Evolutionary conservation across 2,329 filamentous ascomycete genomes (phyloP).

Genomic region (Lachnellula occidentalis): DNA sequence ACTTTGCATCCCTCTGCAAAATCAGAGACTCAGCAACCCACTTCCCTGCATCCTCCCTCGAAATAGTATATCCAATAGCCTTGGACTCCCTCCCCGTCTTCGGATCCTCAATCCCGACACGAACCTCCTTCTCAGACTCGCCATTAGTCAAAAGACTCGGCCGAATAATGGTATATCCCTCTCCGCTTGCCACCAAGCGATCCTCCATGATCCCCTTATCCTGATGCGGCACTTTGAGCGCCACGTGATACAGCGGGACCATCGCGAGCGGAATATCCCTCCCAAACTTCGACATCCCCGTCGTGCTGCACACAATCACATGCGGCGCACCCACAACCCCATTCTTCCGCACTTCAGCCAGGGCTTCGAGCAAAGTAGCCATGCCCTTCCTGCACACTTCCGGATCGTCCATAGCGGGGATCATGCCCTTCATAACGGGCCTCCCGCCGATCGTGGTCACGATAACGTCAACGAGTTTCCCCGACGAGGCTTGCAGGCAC

Average conservation of each 20-base stretch:
- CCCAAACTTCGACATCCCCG: constrained; percentile 35
- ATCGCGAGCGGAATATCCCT: constrained; percentile 39
- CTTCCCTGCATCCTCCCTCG: constrained; percentile 29
- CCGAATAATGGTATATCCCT: constrained; percentile 15
- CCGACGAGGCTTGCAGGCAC: not conserved
- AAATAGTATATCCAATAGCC: constrained; percentile 30
- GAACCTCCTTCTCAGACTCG: constrained; percentile 7
- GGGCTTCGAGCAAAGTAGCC: not conserved
- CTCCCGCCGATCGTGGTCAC: not conserved
- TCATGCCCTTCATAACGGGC: not conserved
- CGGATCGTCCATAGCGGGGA: not conserved
- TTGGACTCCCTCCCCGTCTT: constrained; percentile 9
- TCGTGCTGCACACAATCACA: constrained; percentile 36
- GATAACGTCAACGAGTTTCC: not conserved
- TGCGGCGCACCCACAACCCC: not conserved
- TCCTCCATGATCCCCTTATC: constrained; percentile 45
- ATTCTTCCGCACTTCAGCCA: not conserved
- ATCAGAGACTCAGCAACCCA: constrained; percentile 25
- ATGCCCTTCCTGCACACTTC: not conserved
- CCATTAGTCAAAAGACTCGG: constrained; percentile 26
- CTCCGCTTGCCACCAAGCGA: constrained; percentile 16
- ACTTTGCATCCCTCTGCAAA: not conserved
- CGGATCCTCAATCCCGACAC: not conserved
- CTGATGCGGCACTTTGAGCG: constrained; percentile 37
- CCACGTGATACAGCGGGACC: constrained; percentile 37